Base-by-base conservation (phyloP, 108 stramenopile genomes). In the Poteriospumella lacustris region DNA sequence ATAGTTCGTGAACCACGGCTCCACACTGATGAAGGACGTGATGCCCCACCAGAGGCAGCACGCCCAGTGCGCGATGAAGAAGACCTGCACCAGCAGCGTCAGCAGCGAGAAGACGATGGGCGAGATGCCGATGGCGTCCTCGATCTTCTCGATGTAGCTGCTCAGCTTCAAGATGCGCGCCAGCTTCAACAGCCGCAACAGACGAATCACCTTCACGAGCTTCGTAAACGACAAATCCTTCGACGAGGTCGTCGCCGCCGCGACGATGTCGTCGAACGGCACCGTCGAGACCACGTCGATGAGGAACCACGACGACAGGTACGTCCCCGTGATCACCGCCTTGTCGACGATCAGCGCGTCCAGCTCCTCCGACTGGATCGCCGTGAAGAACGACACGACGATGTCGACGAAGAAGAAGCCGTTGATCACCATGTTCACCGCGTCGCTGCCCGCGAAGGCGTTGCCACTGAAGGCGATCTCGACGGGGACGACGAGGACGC, bases 331-430 rank as follows among this genome's bases (percentile, higher is more conserved):
- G 39, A 91, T 86, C 40, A 78, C 33, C 36, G 43, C 39, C 24
- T 58, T 72, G 64, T 83, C 69, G 85, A 89, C 86, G 15, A 88
- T 81, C n/a, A 88, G 69, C 42, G 78, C 58, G 15, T 87, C 88
- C 52, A 87, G 83, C 31, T 80, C 82, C 68, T 88, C 87, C 5
- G 15, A 19, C 15, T 85, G 40, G 68, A 78, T 84, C 44, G 88
- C 88, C 29, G 90, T 90, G 82, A 82, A 85, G 76, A 90, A 90
- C 59, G 86, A 87, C 79, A 88, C 87, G 78, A 77, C 80, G 1
- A 91, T 87, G 67, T 91, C 90, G 26, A 88, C 43, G 26, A 88
- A 47, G 62, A 91, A 91, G 41, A 89, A 62, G 29, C 84, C 56
- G 68, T 91, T 87, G 38, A 91, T 80, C 2, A 68, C 42, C 24